Conservation (phyloP, 23 red algal genomes). For the Gracilaria domingensis region DNA sequence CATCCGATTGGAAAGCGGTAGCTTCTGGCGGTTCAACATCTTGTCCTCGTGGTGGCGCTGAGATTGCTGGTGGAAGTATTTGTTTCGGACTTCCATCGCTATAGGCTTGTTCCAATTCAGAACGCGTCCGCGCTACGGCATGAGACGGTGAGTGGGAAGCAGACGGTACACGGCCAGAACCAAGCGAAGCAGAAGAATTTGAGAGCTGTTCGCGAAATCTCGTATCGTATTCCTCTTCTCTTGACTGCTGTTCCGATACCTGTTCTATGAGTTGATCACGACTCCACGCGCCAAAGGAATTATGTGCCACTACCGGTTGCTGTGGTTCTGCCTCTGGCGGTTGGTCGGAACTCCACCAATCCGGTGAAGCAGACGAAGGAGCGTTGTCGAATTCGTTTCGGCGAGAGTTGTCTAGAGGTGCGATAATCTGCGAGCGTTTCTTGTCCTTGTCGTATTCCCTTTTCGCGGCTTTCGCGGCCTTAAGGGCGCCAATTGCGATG, state of each 20-base stretch:
- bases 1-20: too few species aligned
- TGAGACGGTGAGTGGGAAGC: slow-evolving; percentile 13
- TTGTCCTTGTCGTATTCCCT: slow-evolving; percentile 60
- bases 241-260: background rate
- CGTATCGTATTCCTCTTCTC: background rate
- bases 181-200: slow-evolving; percentile 21
- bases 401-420: slow-evolving; percentile 26
- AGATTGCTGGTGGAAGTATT: slow-evolving; percentile 24
- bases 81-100: slow-evolving; percentile 2
- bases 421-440: slow-evolving; percentile 48
- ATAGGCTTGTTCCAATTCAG: background rate
- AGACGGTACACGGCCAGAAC: background rate
- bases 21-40: background rate
- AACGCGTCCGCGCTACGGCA: background rate
- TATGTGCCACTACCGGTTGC: background rate
- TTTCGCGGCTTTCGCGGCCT: slow-evolving; percentile 41
- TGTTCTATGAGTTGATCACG: slow-evolving; percentile 22
- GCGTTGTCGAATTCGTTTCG: slow-evolving; percentile 6
- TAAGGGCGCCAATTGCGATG: slow-evolving; percentile 43
- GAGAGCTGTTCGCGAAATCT: slow-evolving; percentile 40
- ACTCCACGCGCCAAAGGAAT: slow-evolving; percentile 37
- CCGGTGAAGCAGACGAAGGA: slow-evolving; percentile 15
- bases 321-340: background rate
- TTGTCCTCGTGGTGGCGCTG: background rate
- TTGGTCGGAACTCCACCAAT: slow-evolving; percentile 26